phyloP scores from a whole-genome alignment of 139 green algal genomes.

The Micractinium sp. region DNA sequence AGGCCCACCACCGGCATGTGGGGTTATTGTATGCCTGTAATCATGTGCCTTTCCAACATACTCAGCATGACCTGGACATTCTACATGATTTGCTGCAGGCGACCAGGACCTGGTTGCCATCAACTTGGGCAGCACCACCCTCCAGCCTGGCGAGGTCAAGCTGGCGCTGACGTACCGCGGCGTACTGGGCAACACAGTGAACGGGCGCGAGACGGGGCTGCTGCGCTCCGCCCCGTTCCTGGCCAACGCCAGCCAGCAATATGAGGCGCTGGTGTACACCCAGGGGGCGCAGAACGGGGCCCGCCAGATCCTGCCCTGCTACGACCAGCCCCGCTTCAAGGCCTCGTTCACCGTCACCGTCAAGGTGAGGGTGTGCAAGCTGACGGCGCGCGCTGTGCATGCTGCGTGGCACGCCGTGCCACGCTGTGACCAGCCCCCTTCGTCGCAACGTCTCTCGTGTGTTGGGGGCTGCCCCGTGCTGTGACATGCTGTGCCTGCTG shows the following conservation, averaged over 20 bases:
- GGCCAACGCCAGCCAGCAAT: neutral
- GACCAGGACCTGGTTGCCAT: constrained; percentile 18
- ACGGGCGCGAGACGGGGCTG: constrained; percentile 4
- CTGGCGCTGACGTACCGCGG: constrained; percentile 29
- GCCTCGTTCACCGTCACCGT: constrained; percentile 40
- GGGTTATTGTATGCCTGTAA: no score
- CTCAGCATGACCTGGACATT: no score
- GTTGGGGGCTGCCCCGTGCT: neutral
- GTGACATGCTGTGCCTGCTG: neutral
- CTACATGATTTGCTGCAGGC: neutral
- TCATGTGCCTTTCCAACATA: no score
- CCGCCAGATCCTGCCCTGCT: constrained; percentile 42
- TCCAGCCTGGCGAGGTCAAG: neutral
- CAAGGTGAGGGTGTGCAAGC: neutral
- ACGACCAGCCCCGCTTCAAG: constrained; percentile 51
- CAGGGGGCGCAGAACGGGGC: constrained; percentile 41
- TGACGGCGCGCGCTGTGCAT: neutral
- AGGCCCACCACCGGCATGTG: no score
- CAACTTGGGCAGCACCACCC: neutral
- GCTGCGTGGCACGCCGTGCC: neutral
- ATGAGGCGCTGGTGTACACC: constrained; percentile 29
- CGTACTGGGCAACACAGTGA: neutral
- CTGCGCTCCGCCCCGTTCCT: constrained; percentile 31
- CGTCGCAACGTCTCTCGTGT: no score
- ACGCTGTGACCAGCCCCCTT: neutral